phyloP scores from a whole-genome alignment of 345 rosid genomes.

The Eucalyptus globulus region DNA sequence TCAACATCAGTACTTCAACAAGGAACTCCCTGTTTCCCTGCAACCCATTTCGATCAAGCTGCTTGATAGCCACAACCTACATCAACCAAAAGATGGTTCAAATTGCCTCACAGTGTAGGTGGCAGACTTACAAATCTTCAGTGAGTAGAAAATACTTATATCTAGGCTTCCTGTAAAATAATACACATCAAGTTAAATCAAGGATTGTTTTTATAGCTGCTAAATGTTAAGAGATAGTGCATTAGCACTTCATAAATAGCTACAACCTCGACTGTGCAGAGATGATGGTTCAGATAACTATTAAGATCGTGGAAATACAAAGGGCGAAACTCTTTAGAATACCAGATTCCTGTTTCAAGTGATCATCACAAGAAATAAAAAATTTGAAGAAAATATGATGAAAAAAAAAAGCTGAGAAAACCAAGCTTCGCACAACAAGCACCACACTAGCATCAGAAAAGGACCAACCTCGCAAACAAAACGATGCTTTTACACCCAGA shows the following conservation, averaged over 20 bases:
- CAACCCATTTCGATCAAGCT: conserved; percentile 80
- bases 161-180: background rate
- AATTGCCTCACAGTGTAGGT: background rate
- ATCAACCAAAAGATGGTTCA: background rate
- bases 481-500: background rate
- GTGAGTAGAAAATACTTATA: background rate
- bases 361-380: background rate
- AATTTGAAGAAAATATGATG: background rate
- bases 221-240: background rate
- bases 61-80: conserved; percentile 87
- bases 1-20: conserved; percentile 82
- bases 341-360: background rate
- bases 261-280: background rate
- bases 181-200: background rate
- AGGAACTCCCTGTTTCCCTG: conserved; percentile 91
- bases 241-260: background rate
- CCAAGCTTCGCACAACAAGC: background rate
- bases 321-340: background rate
- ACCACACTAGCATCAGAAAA: background rate
- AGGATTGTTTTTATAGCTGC: background rate
- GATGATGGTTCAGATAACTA: background rate
- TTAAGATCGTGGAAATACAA: background rate
- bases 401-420: background rate
- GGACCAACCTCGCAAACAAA: background rate
- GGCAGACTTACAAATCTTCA: background rate